Evolutionary conservation across 257 asterid species (phyloP), one percentile per base, ranked within the genome.

Genomic region (Apocynum venetum): DNA sequence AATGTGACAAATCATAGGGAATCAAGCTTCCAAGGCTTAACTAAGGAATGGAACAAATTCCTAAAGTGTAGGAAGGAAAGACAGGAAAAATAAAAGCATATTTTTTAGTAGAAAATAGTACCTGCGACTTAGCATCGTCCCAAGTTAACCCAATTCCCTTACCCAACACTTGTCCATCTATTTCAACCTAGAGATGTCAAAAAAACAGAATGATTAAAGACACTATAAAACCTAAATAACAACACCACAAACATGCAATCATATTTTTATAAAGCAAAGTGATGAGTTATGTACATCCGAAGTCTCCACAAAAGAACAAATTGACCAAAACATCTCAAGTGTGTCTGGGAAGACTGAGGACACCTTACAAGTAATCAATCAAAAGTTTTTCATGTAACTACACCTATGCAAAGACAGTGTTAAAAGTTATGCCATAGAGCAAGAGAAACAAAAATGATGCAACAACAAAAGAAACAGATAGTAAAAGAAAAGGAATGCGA

Each of bases 121-220:
- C 98, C 97, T 93, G 87, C 49, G 97, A 78, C 77, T 90, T 96
- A n/a, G 99, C 99, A 77, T 91, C 99, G 76, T 91, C 98, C 95
- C 92, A 89, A 71, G 97, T 87, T 73, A 82, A 75, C 78, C 99
- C 98, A 75, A 89, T 81, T 82, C 99, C 99, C 84, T 88, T 89
- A 59, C 97, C 99, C 80, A 90, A 73, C 76, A 96, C 82, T 73
- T 92, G 91, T 77, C 99, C 98, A 83, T 90, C 89, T 76, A 96
- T 81, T 86, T 93, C 98, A 80, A 90, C 99, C 98, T 93, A 84
- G 65, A 85, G 46, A 74, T 67, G 47, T 44, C 83, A 80, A 82
- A 80, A 82, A 69, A 73, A 59, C 48, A 82, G 60, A 74, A 7
- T 38, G 80, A 67, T 79, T 17, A 65, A 55, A 25, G 31, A 25